A percentile compares a stretch with the other conserved stretches of the same genome.
Conservation (phyloP, 805 yeast genomes). For the Starmerella sp. region DNA sequence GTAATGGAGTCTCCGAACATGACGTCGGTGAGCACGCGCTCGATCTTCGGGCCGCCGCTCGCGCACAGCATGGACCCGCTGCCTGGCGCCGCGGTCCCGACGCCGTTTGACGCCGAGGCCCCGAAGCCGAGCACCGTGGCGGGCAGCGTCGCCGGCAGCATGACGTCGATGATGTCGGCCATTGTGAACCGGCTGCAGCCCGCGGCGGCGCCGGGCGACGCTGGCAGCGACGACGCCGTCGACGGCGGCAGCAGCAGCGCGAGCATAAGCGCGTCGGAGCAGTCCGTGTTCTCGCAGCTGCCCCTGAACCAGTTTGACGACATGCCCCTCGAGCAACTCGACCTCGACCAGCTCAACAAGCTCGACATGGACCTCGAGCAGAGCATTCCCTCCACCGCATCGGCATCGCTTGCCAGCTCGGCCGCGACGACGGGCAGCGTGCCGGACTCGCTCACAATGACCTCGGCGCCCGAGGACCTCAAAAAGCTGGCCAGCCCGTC, state of each 20-base stretch:
- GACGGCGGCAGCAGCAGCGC: neutral
- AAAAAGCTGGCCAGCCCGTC: neutral
- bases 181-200: neutral
- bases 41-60: constrained; percentile 9
- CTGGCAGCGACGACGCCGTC: neutral
- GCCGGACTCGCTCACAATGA: neutral
- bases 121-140: neutral
- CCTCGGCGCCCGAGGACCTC: neutral
- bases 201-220: neutral
- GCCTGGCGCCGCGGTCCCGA: neutral
- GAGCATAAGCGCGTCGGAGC: neutral
- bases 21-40: constrained; percentile 9
- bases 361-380: neutral
- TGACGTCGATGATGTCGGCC: constrained; percentile 3
- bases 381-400: neutral
- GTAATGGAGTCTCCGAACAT: neutral
- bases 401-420: neutral
- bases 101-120: neutral
- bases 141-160: neutral
- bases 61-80: neutral
- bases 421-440: neutral
- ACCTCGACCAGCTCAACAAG: neutral
- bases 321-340: neutral
- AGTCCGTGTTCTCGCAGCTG: neutral
- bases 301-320: neutral